Percentiles rank a stretch among this genome's conserved stretches.
phyloP scores from a whole-genome alignment of 2,329 filamentous ascomycete species.

The Fusarium falciforme region DNA sequence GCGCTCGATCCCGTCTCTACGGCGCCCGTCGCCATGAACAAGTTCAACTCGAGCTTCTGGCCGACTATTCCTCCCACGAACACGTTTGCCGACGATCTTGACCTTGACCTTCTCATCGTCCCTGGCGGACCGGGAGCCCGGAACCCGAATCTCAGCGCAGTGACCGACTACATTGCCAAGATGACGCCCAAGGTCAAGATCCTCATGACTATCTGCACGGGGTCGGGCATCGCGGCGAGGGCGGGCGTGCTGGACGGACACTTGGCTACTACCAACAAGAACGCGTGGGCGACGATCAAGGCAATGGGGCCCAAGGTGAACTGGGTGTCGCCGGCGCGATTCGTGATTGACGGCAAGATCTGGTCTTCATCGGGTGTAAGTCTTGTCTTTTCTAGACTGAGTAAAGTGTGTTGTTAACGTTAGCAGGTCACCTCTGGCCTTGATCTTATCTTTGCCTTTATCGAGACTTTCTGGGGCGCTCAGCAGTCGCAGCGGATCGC shows the following conservation, averaged over 20 bases:
- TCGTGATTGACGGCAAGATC: conserved; percentile 73
- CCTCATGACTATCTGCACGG: conserved; percentile 75
- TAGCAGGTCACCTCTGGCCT: conserved; percentile 50
- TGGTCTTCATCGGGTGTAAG: conserved; percentile 72
- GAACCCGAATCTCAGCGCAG: conserved; percentile 51
- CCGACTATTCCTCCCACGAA: conserved; percentile 54
- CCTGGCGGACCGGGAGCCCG: conserved; percentile 70
- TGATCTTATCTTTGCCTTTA: conserved; percentile 52
- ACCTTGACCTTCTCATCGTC: conserved; percentile 70
- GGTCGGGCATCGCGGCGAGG: conserved; percentile 67
- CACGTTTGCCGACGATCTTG: conserved; percentile 64
- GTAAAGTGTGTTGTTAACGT: background rate
- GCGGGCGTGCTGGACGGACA: conserved; percentile 70
- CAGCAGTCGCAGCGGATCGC: conserved; percentile 58
- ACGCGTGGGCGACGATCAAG: conserved; percentile 61
- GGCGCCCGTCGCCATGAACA: conserved; percentile 45
- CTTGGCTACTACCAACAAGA: conserved; percentile 75
- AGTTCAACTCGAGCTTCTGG: conserved; percentile 50
- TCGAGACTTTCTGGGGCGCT: conserved; percentile 60
- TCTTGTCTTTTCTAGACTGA: background rate
- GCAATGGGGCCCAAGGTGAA: conserved; percentile 61
- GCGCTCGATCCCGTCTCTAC: conserved; percentile 57
- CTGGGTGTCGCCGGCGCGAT: conserved; percentile 72
- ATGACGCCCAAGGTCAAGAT: conserved; percentile 63
- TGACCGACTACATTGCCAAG: conserved; percentile 48